Conservation (phyloP, 1,284 basidiomycete genomes). For the Neonothopanus nambi region DNA sequence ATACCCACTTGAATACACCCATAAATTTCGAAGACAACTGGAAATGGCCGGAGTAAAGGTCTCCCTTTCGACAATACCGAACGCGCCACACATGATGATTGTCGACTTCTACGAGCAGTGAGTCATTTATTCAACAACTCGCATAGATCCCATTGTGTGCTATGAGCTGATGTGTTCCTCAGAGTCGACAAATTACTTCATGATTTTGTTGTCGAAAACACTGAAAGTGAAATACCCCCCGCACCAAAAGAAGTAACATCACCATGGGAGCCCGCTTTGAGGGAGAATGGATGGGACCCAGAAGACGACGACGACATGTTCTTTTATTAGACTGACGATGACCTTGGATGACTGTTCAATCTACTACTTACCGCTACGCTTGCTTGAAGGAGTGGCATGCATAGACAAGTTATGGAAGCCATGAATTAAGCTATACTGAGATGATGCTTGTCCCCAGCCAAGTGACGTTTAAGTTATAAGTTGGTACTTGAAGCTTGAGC, state of each 20-base stretch:
- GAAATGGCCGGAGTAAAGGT: conserved; percentile 30
- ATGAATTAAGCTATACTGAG: too few relatives aligned
- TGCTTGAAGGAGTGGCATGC: too few relatives aligned
- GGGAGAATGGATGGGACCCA: conserved; percentile 7
- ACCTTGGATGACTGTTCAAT: too few relatives aligned
- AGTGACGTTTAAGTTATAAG: too few relatives aligned
- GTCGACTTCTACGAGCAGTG: conserved; percentile 33
- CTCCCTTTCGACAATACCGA: conserved; percentile 25
- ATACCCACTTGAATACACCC: conserved; percentile 15
- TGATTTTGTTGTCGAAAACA: conserved; percentile 29
- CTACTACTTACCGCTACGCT: too few relatives aligned
- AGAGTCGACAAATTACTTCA: conserved; percentile 22
- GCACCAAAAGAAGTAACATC: conserved; percentile 2
- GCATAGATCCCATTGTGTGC: too few relatives aligned
- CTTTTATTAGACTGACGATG: too few relatives aligned
- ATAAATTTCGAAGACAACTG: conserved; percentile 29
- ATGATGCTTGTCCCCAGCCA: too few relatives aligned
- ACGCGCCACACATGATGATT: conserved; percentile 37
- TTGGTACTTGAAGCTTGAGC: too few relatives aligned
- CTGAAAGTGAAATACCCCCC: conserved; percentile 22
- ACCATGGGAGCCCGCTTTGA: conserved; percentile 6
- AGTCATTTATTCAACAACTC: conserved; percentile 10
- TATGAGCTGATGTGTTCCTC: neutral
- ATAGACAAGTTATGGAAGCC: too few relatives aligned
- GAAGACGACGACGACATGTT: conserved; percentile 4